Evolutionary conservation across 75 land plant species (phyloP), one percentile per base, ranked within the genome.

Genomic region (Selaginella moellendorffii): DNA sequence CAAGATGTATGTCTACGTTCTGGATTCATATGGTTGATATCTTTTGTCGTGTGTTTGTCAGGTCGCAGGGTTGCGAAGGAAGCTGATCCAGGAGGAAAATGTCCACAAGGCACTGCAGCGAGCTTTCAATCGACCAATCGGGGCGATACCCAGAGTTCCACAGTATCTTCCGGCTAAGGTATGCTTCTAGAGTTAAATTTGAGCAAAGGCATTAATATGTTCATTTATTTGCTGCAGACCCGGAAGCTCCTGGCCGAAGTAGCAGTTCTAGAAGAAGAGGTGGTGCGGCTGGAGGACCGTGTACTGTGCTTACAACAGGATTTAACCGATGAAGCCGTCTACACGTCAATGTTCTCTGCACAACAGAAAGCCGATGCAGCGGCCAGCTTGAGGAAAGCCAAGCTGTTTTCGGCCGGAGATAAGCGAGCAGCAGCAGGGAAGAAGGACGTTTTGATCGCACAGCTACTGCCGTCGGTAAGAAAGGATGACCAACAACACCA

Each of bases 181-280:
- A 74, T 18, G 46, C 46, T 5, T 14, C 5, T 14, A 36, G 5
- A 36, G 46, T 36, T 36, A 5, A 5, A 36, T 14, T 5, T 36
- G 14, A 36, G 5, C 10, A 5, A 36, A 36, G 53, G 20, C 26
- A 36, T 20, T 46, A 61, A 26, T 31, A 52, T 31, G 24, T 0
- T 27, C n/a, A n/a, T n/a, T n/a, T n/a, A n/a, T n/a, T 54, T 14
- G 26, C 23, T 75, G 72, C 78, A 90, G 96, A 80, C 77, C 1
- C 73, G 78, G 65, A 70, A 70, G 66, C 85, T 90, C 31, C 76
- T 90, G 18, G 79, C 73, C 27, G 96, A 90, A 71, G 62, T 90
- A 18, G 83, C 81, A 67, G 67, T 78, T 62, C 74, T 87, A 53
- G 92, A 90, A 69, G 85, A 87, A 68, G 93, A 90, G 70, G 83